Percentiles rank a stretch among this genome's conserved stretches.
Conservation (phyloP, 108 stramenopile genomes). For the Cyclotella atomus region DNA sequence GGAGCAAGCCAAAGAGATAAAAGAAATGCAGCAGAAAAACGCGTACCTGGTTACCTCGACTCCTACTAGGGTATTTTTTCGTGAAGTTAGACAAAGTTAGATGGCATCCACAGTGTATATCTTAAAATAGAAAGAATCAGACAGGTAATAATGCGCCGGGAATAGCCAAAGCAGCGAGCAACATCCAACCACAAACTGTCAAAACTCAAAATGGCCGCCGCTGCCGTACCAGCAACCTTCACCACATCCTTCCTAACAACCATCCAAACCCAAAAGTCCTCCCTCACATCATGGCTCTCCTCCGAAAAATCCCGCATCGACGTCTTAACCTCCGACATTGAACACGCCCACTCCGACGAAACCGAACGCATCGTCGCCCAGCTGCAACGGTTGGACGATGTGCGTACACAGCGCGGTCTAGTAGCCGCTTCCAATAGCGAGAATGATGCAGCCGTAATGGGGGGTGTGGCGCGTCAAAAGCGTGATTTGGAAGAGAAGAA, state of each 20-base stretch:
- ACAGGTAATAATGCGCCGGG: too few relatives aligned
- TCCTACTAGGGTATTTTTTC: too few relatives aligned
- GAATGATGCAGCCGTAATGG: background rate
- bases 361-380: background rate
- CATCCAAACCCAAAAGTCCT: background rate
- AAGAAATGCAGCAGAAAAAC: background rate
- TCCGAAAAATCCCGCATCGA: conserved; percentile 4
- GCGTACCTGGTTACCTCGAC: background rate
- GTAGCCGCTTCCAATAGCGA: background rate
- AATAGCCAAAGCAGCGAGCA: background rate
- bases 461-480: conserved; percentile 2
- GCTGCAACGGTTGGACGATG: background rate
- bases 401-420: background rate
- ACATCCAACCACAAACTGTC: background rate
- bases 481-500: conserved; percentile 1
- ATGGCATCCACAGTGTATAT: too few relatives aligned
- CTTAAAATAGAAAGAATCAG: too few relatives aligned
- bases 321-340: background rate
- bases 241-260: background rate
- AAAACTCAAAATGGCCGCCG: background rate
- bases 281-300: background rate
- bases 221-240: background rate
- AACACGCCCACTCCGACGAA: background rate
- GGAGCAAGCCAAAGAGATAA: too few relatives aligned
- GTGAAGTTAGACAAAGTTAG: too few relatives aligned